Conservation (phyloP, 768 basidiomycete species). For the Hydnum rufescens region DNA sequence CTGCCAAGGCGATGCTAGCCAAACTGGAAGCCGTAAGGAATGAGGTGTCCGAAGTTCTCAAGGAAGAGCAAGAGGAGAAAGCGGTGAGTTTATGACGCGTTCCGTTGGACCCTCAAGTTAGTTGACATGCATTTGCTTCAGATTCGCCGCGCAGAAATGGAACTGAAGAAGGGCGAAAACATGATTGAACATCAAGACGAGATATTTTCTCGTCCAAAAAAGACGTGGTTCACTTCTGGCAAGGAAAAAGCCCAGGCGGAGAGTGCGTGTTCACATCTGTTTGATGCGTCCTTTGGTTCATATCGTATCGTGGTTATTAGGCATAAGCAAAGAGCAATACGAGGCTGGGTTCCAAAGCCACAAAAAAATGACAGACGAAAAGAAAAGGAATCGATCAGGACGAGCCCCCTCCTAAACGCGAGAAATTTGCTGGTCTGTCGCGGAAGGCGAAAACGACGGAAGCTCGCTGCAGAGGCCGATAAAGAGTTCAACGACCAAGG, state of each 20-base stretch:
- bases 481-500: conserved; percentile 35
- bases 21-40: conserved; percentile 49
- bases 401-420: conserved; percentile 36
- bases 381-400: not conserved
- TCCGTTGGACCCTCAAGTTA: not conserved
- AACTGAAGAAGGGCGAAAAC: conserved; percentile 84
- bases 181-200: conserved; percentile 84
- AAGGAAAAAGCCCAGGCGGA: conserved; percentile 66
- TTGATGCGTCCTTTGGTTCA: not conserved
- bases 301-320: conserved; percentile 23
- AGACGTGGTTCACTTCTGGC: conserved; percentile 94
- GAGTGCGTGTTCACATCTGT: conserved; percentile 27
- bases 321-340: conserved; percentile 55
- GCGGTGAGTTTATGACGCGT: conserved; percentile 27
- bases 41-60: conserved; percentile 60
- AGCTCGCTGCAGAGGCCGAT: conserved; percentile 69
- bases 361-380: conserved; percentile 22
- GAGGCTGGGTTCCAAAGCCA: conserved; percentile 32
- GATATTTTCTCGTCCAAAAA: conserved; percentile 80
- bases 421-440: conserved; percentile 67
- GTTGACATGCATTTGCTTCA: conserved; percentile 17
- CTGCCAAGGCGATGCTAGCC: conserved; percentile 45
- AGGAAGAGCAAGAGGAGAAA: conserved; percentile 93
- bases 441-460: conserved; percentile 72
- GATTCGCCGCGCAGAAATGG: conserved; percentile 89